Conservation (phyloP, 345 rosid species). For the Euclidium syriacum region DNA sequence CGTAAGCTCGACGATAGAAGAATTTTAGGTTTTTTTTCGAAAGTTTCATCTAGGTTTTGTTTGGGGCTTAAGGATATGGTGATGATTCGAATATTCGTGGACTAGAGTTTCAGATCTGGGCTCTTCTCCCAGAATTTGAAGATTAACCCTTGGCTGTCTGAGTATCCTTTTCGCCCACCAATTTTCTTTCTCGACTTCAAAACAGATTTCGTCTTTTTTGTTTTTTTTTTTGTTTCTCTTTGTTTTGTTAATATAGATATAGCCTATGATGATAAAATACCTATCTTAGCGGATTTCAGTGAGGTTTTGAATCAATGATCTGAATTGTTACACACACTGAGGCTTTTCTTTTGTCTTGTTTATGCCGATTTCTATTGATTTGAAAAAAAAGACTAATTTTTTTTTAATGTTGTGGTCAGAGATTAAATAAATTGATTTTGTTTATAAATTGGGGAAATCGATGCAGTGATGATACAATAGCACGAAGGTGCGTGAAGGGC, state of each 20-base stretch:
- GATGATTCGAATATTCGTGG: conserved; percentile 95
- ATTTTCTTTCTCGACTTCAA: no score
- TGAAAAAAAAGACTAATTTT: no score
- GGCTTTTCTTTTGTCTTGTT: conserved; percentile 29
- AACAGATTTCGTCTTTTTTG: no score
- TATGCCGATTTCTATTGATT: no score
- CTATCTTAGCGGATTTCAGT: conserved; percentile 99
- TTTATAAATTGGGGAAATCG: no score
- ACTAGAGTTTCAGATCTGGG: conserved; percentile 99
- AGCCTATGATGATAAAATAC: conserved; percentile 81
- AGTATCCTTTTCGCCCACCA: conserved; percentile 38
- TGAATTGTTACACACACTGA: conserved; percentile 99
- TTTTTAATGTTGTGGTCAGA: no score
- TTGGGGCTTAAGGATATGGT: conserved; percentile 28
- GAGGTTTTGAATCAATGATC: conserved; percentile 86
- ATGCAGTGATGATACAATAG: conserved; percentile 66
- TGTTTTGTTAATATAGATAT: background rate
- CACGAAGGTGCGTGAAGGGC: conserved; percentile 67
- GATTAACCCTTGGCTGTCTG: conserved; percentile 99
- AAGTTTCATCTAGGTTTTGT: no score
- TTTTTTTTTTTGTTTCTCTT: background rate
- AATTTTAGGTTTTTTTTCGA: no score
- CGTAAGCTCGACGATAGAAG: no score
- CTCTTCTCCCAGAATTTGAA: conserved; percentile 54
- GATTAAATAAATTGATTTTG: no score